phyloP scores from a whole-genome alignment of 1,284 basidiomycete species.

The Sporisorium iseilematis-ciliati region DNA sequence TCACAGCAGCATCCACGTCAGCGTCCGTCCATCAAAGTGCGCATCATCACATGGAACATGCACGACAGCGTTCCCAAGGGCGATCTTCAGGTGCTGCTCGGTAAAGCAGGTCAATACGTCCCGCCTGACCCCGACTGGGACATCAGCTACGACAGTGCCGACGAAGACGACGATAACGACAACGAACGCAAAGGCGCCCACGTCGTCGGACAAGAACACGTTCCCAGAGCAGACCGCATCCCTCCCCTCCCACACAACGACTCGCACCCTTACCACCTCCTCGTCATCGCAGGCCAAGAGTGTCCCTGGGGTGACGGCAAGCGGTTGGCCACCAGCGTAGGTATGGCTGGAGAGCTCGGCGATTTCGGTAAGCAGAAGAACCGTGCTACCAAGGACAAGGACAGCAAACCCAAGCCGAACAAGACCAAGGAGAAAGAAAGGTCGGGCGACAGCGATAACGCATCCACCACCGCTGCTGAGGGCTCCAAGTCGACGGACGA shows the following conservation, averaged over 20 bases:
- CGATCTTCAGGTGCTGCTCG: slow-evolving; percentile 80
- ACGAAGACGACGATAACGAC: slow-evolving; percentile 21
- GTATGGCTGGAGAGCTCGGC: slow-evolving; percentile 64
- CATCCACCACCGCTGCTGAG: slow-evolving; percentile 3
- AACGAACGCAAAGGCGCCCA: slow-evolving; percentile 29
- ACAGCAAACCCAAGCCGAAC: slow-evolving; percentile 39
- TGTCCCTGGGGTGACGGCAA: slow-evolving; percentile 67
- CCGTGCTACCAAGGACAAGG: slow-evolving; percentile 43
- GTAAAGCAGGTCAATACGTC: slow-evolving; percentile 75
- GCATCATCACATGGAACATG: slow-evolving; percentile 74
- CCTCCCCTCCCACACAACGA: slow-evolving; percentile 62
- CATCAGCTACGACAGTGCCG: slow-evolving; percentile 41
- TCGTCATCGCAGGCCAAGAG: slow-evolving; percentile 82
- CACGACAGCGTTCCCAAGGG: slow-evolving; percentile 75
- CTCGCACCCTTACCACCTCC: slow-evolving; percentile 81
- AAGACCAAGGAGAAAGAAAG: slow-evolving; percentile 48
- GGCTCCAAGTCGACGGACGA: slow-evolving; percentile 17
- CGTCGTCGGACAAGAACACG: slow-evolving; percentile 55
- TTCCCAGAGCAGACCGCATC: slow-evolving; percentile 56
- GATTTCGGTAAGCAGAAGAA: slow-evolving; percentile 50
- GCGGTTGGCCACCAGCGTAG: slow-evolving; percentile 58
- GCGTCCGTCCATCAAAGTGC: slow-evolving; percentile 71
- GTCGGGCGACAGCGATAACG: slow-evolving; percentile 35
- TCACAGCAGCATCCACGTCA: slow-evolving; percentile 26
- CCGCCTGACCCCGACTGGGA: slow-evolving; percentile 65